These are phyloP conservation scores for Penicillium sp. DNA, from an alignment of 2,329 filamentous ascomycete species.

Conservation along the genomic window DNA sequence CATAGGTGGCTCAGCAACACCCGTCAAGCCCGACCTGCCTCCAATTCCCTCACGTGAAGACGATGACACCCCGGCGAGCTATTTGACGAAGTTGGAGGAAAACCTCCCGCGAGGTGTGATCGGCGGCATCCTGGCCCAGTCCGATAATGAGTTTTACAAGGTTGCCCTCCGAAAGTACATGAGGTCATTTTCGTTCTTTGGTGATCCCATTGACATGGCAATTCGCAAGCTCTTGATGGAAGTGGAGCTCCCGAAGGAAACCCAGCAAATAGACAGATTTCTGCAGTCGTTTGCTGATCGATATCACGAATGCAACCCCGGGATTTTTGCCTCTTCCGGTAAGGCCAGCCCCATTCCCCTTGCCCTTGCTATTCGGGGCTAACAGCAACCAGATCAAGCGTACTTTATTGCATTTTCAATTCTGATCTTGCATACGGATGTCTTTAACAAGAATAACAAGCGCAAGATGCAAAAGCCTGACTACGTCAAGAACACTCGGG, in stretches of 20 bases:
- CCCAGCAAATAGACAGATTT: constrained; percentile 93
- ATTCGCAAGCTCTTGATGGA: constrained; percentile 94
- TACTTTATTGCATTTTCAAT: constrained; percentile 98
- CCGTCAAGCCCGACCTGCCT: constrained; percentile 59
- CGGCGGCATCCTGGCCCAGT: constrained; percentile 78
- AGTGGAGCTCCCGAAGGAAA: constrained; percentile 91
- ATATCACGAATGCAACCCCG: constrained; percentile 97
- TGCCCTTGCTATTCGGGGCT: neutral
- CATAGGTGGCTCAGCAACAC: constrained; percentile 59
- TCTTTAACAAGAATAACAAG: constrained; percentile 99
- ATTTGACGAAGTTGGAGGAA: constrained; percentile 77
- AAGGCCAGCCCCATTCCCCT: constrained; percentile 14
- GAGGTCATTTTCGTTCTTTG: constrained; percentile 90
- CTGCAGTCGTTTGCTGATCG: constrained; percentile 91
- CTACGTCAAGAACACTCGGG: constrained; percentile 90
- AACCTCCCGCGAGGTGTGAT: constrained; percentile 75
- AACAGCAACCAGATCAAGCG: constrained; percentile 64
- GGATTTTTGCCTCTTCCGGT: constrained; percentile 77
- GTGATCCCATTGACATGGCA: constrained; percentile 96
- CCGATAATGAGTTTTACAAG: constrained; percentile 74
- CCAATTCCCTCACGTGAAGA: constrained; percentile 74
- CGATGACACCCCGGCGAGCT: constrained; percentile 84
- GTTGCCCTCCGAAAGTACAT: constrained; percentile 90
- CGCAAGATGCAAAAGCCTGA: constrained; percentile 96
- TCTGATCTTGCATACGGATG: constrained; percentile 91